These are phyloP conservation scores for Globisporangium abappressorium DNA, from an alignment of 352 stramenopile genomes.

Conservation along the genomic window DNA sequence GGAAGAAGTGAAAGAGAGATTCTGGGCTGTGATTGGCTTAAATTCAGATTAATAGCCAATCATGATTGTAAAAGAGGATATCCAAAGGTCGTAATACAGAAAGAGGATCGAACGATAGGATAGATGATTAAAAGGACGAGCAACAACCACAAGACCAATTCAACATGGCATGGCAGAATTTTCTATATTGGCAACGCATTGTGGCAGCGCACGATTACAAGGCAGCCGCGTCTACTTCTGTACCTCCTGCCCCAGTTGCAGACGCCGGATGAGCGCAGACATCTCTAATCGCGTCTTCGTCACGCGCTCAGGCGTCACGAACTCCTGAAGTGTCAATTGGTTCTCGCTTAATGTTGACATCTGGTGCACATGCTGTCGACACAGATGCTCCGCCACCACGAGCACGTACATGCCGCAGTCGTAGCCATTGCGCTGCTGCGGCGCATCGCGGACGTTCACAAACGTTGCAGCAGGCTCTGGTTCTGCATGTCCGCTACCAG, in stretches of 20 bases:
- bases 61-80: background rate
- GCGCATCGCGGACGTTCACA: constrained; percentile 32
- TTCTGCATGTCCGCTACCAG: background rate
- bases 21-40: background rate
- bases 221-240: background rate
- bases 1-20: background rate
- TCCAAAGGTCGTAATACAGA: background rate
- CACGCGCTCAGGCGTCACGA: constrained; percentile 49
- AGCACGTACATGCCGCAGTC: constrained; percentile 85
- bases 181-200: background rate
- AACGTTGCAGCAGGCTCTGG: constrained; percentile 11
- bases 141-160: background rate
- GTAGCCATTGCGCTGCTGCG: constrained; percentile 77
- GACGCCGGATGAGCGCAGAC: constrained; percentile 32
- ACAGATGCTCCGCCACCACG: constrained; percentile 60
- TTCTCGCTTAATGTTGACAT: too few relatives aligned
- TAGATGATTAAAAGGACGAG: background rate
- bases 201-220: too few relatives aligned
- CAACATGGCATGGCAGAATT: background rate
- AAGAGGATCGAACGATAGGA: too few relatives aligned
- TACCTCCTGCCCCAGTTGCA: constrained; percentile 15
- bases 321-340: constrained; percentile 29
- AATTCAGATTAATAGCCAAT: constrained; percentile 4
- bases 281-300: constrained; percentile 49
- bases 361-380: constrained; percentile 19